These are phyloP conservation scores for Pythium apleroticum DNA, from an alignment of 352 stramenopile species.

Conservation along the genomic window DNA sequence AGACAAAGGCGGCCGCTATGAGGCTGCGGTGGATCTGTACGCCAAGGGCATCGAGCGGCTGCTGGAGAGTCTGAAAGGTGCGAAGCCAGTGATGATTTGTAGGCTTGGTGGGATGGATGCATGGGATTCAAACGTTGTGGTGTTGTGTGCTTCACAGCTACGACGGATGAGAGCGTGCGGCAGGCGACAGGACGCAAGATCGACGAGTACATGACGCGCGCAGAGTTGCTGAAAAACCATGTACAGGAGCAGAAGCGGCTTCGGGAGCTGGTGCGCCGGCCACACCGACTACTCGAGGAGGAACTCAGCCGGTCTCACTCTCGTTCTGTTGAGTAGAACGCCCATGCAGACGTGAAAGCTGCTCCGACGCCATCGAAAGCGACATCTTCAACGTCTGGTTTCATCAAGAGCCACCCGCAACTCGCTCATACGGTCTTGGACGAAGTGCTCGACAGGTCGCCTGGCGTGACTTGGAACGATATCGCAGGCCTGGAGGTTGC, in stretches of 20 bases:
- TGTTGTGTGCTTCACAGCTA: slow-evolving; percentile 27
- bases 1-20: slow-evolving; percentile 47
- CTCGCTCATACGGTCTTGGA: slow-evolving; percentile 79
- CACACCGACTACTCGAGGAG: no score
- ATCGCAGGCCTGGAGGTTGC: slow-evolving; percentile 80
- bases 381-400: slow-evolving; percentile 22
- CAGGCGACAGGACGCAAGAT: slow-evolving; percentile 50
- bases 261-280: slow-evolving; percentile 19
- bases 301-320: neutral
- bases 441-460: slow-evolving; percentile 80
- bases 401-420: slow-evolving; percentile 58
- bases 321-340: neutral
- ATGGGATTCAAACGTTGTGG: neutral
- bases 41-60: slow-evolving; percentile 73
- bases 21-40: slow-evolving; percentile 68
- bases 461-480: slow-evolving; percentile 77
- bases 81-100: no score
- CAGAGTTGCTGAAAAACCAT: slow-evolving; percentile 62
- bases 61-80: slow-evolving; percentile 60
- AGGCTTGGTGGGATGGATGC: no score
- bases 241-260: slow-evolving; percentile 22
- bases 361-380: neutral
- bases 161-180: slow-evolving; percentile 35
- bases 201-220: slow-evolving; percentile 77
- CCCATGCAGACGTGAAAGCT: neutral